These are phyloP conservation scores for Xylaria sp. DNA, from an alignment of 2,329 filamentous ascomycete genomes.

Conservation along the genomic window DNA sequence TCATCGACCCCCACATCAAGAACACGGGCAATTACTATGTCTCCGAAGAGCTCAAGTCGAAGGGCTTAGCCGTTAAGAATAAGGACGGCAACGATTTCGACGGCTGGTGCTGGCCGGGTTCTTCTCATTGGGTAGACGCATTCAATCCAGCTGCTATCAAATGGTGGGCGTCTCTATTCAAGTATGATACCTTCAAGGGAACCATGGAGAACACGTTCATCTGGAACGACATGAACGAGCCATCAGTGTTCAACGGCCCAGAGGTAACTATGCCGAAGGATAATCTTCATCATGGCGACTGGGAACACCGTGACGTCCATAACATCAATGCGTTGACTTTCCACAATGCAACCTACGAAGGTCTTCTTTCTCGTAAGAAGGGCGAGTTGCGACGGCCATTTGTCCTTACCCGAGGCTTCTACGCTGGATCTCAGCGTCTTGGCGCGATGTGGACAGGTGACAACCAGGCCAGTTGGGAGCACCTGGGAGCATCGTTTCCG, in stretches of 20 bases:
- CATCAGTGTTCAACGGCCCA: conserved; percentile 96
- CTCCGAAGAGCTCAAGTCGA: conserved; percentile 78
- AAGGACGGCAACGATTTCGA: conserved; percentile 90
- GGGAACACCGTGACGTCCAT: conserved; percentile 97
- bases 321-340: conserved; percentile 96
- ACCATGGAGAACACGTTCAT: conserved; percentile 86
- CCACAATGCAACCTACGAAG: conserved; percentile 90
- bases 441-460: conserved; percentile 99
- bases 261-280: conserved; percentile 99
- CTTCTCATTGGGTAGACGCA: conserved; percentile 93
- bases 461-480: conserved; percentile 91
- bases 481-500: conserved; percentile 84
- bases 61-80: conserved; percentile 82
- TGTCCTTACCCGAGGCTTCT: conserved; percentile 90
- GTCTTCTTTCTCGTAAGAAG: conserved; percentile 80
- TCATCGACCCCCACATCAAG: conserved; percentile 98
- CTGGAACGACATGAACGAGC: conserved; percentile 99
- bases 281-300: conserved; percentile 86
- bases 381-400: conserved; percentile 87
- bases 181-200: conserved; percentile 85
- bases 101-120: conserved; percentile 98
- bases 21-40: conserved; percentile 79
- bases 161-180: conserved; percentile 91
- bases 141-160: conserved; percentile 90
- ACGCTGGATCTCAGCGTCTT: conserved; percentile 82